These are phyloP conservation scores for Quercus phellos DNA, from an alignment of 331 rosid genomes.

Conservation along the genomic window DNA sequence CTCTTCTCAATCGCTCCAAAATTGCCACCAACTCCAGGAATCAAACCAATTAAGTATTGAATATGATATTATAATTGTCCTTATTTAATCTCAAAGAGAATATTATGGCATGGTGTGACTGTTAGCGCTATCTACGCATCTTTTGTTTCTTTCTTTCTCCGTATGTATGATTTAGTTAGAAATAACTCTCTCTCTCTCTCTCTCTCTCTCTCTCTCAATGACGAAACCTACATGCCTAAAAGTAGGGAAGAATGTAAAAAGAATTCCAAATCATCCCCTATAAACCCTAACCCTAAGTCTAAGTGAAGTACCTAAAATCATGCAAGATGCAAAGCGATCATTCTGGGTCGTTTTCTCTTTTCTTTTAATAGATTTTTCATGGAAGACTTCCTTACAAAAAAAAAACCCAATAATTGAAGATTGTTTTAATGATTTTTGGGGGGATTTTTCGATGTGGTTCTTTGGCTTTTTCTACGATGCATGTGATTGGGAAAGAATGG, in stretches of 20 bases:
- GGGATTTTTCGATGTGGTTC: constrained; percentile 22
- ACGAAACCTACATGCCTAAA: constrained; percentile 1
- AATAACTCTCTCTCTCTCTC: neutral
- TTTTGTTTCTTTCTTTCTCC: constrained; percentile 38
- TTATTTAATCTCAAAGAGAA: constrained; percentile 37
- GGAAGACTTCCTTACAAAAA: constrained; percentile 17
- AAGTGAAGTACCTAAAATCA: constrained; percentile 20
- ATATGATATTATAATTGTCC: constrained; percentile 17
- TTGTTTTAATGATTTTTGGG: constrained; percentile 26
- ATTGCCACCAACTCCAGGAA: constrained; percentile 83
- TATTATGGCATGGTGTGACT: constrained; percentile 44
- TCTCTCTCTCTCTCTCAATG: constrained; percentile 17
- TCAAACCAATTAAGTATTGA: constrained; percentile 41
- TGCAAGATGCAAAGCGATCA: constrained; percentile 36
- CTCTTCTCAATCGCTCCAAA: constrained; percentile 68
- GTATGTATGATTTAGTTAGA: constrained; percentile 20
- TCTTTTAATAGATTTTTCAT: constrained; percentile 30
- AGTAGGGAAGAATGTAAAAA: constrained; percentile 8
- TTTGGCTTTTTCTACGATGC: constrained; percentile 32
- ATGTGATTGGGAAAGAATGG: constrained; percentile 37
- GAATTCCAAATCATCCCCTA: constrained; percentile 21
- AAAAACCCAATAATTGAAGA: constrained; percentile 32
- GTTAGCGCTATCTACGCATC: constrained; percentile 38
- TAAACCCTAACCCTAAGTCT: constrained; percentile 34
- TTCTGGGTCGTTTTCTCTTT: constrained; percentile 21